phyloP scores from a whole-genome alignment of 768 basidiomycete genomes.

The Lentinula guzmanii region DNA sequence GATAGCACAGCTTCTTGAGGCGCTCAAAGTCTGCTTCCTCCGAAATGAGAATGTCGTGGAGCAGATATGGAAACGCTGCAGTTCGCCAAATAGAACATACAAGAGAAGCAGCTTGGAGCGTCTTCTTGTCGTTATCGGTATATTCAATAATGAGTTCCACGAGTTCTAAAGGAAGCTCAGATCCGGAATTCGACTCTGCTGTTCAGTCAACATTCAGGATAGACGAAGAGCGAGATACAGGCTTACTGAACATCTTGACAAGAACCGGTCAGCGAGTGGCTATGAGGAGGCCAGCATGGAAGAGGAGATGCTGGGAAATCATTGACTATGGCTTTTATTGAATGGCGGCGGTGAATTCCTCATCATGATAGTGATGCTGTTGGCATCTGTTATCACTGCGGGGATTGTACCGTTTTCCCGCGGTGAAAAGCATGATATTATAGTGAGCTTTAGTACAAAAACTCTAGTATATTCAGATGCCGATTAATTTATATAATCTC shows the following conservation, averaged over 20 bases:
- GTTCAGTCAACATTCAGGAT: not conserved
- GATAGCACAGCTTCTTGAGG: not conserved
- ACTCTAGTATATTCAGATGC: too few relatives aligned
- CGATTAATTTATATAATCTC: too few relatives aligned
- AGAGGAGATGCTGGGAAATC: not conserved
- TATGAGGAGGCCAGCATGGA: not conserved
- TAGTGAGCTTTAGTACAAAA: too few relatives aligned
- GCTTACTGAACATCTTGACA: not conserved
- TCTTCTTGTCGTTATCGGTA: not conserved
- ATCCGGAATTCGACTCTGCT: not conserved
- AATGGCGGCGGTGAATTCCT: not conserved
- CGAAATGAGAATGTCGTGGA: slow-evolving; percentile 1
- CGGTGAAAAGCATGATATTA: too few relatives aligned
- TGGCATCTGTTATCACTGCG: too few relatives aligned
- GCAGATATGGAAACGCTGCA: slow-evolving; percentile 4
- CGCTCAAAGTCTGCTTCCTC: slow-evolving; percentile 4
- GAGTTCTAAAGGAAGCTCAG: not conserved
- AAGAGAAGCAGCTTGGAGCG: not conserved
- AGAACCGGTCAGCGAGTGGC: not conserved
- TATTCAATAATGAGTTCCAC: slow-evolving; percentile 2
- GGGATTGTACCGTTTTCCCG: too few relatives aligned
- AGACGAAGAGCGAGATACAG: not conserved
- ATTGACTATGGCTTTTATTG: not conserved
- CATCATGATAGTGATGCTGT: slow-evolving; percentile 4
- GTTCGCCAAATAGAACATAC: slow-evolving; percentile 1